phyloP scores from a whole-genome alignment of 2,329 filamentous ascomycete genomes.

The Aureobasidium musti region DNA sequence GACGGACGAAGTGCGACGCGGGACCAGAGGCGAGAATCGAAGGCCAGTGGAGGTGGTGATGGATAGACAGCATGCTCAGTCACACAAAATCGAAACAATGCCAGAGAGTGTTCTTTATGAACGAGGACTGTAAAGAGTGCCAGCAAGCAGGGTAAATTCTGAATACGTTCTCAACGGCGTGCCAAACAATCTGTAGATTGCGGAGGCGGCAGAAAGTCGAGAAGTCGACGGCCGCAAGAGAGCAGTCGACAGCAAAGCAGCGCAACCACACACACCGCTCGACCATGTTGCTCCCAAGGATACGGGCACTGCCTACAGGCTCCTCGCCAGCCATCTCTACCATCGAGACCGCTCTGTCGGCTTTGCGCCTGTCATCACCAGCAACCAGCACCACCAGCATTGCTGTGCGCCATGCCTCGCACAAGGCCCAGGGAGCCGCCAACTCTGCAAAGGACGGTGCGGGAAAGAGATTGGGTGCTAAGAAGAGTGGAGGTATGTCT shows the following conservation, averaged over 20 bases:
- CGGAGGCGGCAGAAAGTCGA: slow-evolving; percentile 25
- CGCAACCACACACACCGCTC: slow-evolving; percentile 9
- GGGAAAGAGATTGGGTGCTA: slow-evolving; percentile 89
- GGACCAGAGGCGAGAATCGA: not conserved
- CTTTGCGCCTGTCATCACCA: slow-evolving; percentile 37
- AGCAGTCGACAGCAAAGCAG: not conserved
- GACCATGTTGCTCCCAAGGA: slow-evolving; percentile 31
- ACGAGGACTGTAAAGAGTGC: not conserved
- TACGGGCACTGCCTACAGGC: slow-evolving; percentile 26
- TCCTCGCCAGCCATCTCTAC: slow-evolving; percentile 22
- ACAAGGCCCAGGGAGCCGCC: slow-evolving; percentile 66
- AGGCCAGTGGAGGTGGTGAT: not conserved
- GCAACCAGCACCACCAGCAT: slow-evolving; percentile 30
- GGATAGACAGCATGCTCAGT: not conserved
- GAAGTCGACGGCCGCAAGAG: not conserved
- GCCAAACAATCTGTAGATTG: not conserved
- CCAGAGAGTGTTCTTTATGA: not conserved
- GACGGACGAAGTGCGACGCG: not conserved
- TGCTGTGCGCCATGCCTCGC: slow-evolving; percentile 60
- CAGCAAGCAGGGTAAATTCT: not conserved
- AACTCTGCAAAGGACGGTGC: slow-evolving; percentile 70
- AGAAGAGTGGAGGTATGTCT: slow-evolving; percentile 77
- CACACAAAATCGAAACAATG: not conserved
- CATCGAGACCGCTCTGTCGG: slow-evolving; percentile 39
- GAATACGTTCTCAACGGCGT: not conserved